Conservation (phyloP, 805 yeast genomes). For the Naumovozyma castellii region DNA sequence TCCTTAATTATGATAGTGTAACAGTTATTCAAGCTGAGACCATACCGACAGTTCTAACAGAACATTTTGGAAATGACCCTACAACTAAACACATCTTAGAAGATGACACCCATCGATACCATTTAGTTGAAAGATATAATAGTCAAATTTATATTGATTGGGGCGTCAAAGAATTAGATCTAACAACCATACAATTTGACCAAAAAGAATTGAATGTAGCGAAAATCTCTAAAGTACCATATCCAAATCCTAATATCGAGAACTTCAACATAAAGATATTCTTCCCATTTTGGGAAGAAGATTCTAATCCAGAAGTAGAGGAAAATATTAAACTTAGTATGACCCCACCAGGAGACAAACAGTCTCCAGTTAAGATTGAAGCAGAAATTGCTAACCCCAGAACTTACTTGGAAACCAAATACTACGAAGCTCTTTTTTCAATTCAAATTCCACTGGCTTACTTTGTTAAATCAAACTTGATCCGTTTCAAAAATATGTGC, state of each 20-base stretch:
- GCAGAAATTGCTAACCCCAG: constrained; percentile 11
- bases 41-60: background rate
- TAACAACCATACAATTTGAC: background rate
- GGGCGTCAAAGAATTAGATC: background rate
- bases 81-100: background rate
- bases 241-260: background rate
- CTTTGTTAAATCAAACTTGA: constrained; percentile 41
- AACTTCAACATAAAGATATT: constrained; percentile 4
- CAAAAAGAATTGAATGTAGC: background rate
- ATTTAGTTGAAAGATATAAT: background rate
- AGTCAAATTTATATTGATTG: background rate
- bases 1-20: background rate
- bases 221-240: background rate
- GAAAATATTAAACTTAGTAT: constrained; percentile 2
- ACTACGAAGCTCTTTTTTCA: constrained; percentile 31
- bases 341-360: constrained; percentile 5
- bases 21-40: background rate
- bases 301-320: background rate
- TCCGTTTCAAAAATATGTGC: constrained; percentile 39
- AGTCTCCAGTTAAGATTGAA: background rate
- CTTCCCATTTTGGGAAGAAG: constrained; percentile 9
- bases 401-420: constrained; percentile 24
- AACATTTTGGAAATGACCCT: background rate
- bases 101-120: background rate
- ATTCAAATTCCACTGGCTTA: constrained; percentile 31